phyloP scores from a whole-genome alignment of 2,329 filamentous ascomycete species.

The Epichloe amarillans region DNA sequence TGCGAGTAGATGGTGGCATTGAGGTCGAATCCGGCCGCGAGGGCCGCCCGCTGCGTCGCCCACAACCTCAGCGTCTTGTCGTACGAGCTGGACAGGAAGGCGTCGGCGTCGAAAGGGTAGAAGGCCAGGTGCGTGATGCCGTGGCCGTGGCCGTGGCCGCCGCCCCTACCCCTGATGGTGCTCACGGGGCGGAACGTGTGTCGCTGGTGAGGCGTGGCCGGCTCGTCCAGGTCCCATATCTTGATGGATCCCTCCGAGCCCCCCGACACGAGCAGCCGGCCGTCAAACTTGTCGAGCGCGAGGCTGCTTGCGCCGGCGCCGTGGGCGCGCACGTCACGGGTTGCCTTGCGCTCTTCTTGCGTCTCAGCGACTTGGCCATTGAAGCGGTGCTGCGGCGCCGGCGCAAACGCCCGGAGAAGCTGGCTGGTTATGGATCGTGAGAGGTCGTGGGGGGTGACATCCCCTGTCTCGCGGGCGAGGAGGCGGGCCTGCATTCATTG shows the following conservation, averaged over 20 bases:
- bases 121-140: conserved; percentile 66
- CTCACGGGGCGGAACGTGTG: conserved; percentile 42
- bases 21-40: conserved; percentile 55
- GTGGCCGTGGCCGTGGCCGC: conserved; percentile 39
- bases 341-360: background rate
- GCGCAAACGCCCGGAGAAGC: conserved; percentile 56
- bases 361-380: conserved; percentile 32
- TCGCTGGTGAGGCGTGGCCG: conserved; percentile 27
- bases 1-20: conserved; percentile 63
- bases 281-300: conserved; percentile 70
- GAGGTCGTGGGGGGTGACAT: conserved; percentile 48
- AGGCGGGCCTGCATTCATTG: conserved; percentile 59
- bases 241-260: conserved; percentile 75
- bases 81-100: conserved; percentile 66
- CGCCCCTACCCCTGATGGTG: conserved; percentile 23
- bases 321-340: conserved; percentile 47
- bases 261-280: conserved; percentile 68
- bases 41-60: conserved; percentile 46
- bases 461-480: conserved; percentile 62
- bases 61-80: conserved; percentile 68
- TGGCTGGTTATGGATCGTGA: conserved; percentile 51
- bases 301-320: conserved; percentile 66
- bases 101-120: conserved; percentile 63
- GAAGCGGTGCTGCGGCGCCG: conserved; percentile 55
- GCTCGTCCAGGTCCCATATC: conserved; percentile 72